These are phyloP conservation scores for Torulaspora indica DNA, from an alignment of 805 yeast species.

Conservation along the genomic window DNA sequence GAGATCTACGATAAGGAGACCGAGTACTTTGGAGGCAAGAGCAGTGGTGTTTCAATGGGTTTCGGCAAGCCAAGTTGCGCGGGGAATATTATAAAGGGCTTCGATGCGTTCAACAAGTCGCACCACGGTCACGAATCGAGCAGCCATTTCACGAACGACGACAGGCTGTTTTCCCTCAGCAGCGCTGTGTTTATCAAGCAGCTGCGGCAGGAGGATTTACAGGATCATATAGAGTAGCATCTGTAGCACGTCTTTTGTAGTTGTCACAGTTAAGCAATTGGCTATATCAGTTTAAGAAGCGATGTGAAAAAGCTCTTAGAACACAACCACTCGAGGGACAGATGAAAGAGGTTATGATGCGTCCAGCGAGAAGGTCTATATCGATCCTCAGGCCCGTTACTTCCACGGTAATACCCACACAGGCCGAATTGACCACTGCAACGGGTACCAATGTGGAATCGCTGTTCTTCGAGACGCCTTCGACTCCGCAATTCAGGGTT, in stretches of 20 bases:
- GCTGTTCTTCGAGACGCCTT: slow-evolving; percentile 12
- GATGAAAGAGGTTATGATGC: slow-evolving; percentile 4
- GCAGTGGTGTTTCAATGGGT: slow-evolving; percentile 31
- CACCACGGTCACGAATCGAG: slow-evolving; percentile 23
- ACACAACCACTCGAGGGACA: not conserved
- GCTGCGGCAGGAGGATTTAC: slow-evolving; percentile 37
- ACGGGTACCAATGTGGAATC: slow-evolving; percentile 19
- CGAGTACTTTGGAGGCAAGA: slow-evolving; percentile 66
- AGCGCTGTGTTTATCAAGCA: slow-evolving; percentile 65
- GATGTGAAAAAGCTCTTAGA: not conserved
- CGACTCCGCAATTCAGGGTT: slow-evolving; percentile 17
- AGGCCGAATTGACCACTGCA: slow-evolving; percentile 15
- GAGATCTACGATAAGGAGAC: slow-evolving; percentile 74
- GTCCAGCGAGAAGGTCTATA: slow-evolving; percentile 17
- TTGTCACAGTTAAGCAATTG: not conserved
- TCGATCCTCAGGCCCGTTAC: slow-evolving; percentile 22
- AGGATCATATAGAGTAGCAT: slow-evolving; percentile 8
- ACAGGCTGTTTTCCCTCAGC: slow-evolving; percentile 73
- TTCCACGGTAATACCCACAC: slow-evolving; percentile 21
- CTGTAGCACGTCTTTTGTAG: not conserved
- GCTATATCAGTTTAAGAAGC: not conserved
- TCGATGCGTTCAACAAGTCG: slow-evolving; percentile 66
- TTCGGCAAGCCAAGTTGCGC: slow-evolving; percentile 19
- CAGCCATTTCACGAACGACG: slow-evolving; percentile 55
- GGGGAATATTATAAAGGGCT: slow-evolving; percentile 85